Evolutionary conservation across 208 protist genomes (phyloP).

Genomic region (Novymonas esmeraldas): DNA sequence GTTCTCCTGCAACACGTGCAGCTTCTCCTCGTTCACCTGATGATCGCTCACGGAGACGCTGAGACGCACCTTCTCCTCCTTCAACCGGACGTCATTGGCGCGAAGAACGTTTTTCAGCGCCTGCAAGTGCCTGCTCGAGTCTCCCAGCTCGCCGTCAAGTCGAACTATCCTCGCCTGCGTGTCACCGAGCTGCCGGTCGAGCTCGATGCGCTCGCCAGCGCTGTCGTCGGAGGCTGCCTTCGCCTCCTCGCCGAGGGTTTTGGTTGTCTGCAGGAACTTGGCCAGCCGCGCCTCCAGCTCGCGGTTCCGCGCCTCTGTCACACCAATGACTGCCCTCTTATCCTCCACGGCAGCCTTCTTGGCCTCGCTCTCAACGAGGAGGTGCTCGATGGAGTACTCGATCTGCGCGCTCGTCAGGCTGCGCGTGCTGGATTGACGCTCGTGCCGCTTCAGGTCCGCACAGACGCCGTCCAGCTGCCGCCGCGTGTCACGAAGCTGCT

Average conservation of each 20-base stretch:
- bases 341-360: slow-evolving; percentile 41
- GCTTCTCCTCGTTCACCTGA: slow-evolving; percentile 50
- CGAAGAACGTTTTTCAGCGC: slow-evolving; percentile 51
- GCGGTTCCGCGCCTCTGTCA: slow-evolving; percentile 57
- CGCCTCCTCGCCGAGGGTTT: slow-evolving; percentile 49
- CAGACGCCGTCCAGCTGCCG: slow-evolving; percentile 53
- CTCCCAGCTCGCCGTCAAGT: slow-evolving; percentile 52
- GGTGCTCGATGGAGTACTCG: slow-evolving; percentile 65
- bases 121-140: slow-evolving; percentile 52
- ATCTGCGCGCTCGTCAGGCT: slow-evolving; percentile 65
- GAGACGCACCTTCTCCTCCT: slow-evolving; percentile 55
- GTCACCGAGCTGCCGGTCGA: slow-evolving; percentile 61
- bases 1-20: slow-evolving; percentile 38
- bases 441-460: slow-evolving; percentile 46
- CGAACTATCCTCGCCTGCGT: slow-evolving; percentile 45
- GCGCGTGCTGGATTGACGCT: slow-evolving; percentile 34
- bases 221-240: slow-evolving; percentile 41
- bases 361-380: slow-evolving; percentile 54
- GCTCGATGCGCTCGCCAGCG: slow-evolving; percentile 58
- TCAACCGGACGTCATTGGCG: slow-evolving; percentile 44
- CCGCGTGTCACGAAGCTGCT: slow-evolving; percentile 63
- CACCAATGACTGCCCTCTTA: slow-evolving; percentile 39
- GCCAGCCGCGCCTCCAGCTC: slow-evolving; percentile 49
- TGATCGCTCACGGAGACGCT: slow-evolving; percentile 40
- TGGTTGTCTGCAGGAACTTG: slow-evolving; percentile 49